Percentiles rank a stretch among this genome's conserved stretches.
phyloP scores from a whole-genome alignment of 1,284 basidiomycete species.

The Cutaneotrichosporon sp. region DNA sequence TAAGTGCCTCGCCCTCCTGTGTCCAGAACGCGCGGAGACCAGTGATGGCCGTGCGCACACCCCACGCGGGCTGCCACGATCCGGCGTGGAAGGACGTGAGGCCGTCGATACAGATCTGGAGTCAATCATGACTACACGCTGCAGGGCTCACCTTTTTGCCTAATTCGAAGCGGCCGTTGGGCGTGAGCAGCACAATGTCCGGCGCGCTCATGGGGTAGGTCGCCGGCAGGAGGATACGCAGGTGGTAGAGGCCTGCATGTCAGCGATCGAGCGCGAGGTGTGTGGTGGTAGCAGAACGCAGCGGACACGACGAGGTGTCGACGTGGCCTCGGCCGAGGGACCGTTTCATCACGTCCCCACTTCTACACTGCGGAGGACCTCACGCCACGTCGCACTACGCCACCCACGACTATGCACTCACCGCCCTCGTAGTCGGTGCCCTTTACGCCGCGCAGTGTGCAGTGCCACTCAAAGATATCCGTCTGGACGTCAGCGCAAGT shows the following conservation, averaged over 20 bases:
- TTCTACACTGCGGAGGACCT: neutral
- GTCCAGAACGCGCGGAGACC: constrained; percentile 89
- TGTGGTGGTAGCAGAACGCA: no score
- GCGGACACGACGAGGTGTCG: no score
- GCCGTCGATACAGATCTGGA: constrained; percentile 79
- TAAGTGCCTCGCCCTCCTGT: constrained; percentile 78
- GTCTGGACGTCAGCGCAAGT: constrained; percentile 24
- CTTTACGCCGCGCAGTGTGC: constrained; percentile 79
- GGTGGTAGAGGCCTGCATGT: constrained; percentile 62
- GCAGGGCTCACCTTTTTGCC: constrained; percentile 71
- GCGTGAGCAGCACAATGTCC: constrained; percentile 88
- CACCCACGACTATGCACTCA: constrained; percentile 33
- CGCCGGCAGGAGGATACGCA: constrained; percentile 81
- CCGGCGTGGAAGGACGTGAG: constrained; percentile 65
- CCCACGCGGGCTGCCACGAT: constrained; percentile 94
- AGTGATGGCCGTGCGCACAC: constrained; percentile 89
- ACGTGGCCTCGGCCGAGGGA: neutral
- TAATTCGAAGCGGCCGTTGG: constrained; percentile 89
- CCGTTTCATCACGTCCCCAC: no score
- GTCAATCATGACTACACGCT: constrained; percentile 25
- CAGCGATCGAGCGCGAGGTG: constrained; percentile 3
- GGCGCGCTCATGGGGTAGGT: constrained; percentile 94
- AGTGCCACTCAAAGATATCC: constrained; percentile 77
- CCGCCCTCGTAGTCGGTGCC: constrained; percentile 88
- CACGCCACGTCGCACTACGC: neutral